Evolutionary conservation across 495 filamentous ascomycete genomes (phyloP).

Genomic region (Arthonia radiata): DNA sequence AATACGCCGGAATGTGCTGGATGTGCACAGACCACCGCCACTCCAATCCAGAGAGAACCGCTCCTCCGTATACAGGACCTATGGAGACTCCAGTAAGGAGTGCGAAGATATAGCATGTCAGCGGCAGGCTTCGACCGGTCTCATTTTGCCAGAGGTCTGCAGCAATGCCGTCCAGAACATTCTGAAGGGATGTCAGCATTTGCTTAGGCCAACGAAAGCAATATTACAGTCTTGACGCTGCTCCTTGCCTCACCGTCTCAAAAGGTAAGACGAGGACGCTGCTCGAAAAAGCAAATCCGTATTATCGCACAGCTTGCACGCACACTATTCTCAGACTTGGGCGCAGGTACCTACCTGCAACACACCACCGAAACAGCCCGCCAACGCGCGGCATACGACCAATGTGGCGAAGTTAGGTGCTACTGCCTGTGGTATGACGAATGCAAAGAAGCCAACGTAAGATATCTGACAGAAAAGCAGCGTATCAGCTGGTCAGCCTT

Average conservation of each 20-base stretch:
- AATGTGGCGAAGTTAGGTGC: conserved; percentile 25
- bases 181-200: too few relatives aligned
- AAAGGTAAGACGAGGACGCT: too few relatives aligned
- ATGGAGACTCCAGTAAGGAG: conserved; percentile 20
- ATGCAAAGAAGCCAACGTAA: conserved; percentile 20
- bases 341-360: too few relatives aligned
- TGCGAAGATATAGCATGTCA: conserved; percentile 19
- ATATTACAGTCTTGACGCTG: too few relatives aligned
- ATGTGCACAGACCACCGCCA: conserved; percentile 16
- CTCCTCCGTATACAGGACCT: conserved; percentile 22
- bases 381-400: conserved; percentile 21
- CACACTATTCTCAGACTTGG: too few relatives aligned
- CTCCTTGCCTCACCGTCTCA: too few relatives aligned
- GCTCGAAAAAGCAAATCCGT: too few relatives aligned
- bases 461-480: neutral
- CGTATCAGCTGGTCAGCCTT: neutral
- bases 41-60: conserved; percentile 15
- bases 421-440: conserved; percentile 22
- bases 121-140: conserved; percentile 17
- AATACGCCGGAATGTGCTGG: too few relatives aligned
- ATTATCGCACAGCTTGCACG: too few relatives aligned
- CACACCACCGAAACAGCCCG: conserved; percentile 21
- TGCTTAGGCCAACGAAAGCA: too few relatives aligned
- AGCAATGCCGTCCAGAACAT: conserved; percentile 20
- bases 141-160: conserved; percentile 23